These are phyloP conservation scores for Phoenix dactylifera DNA, from an alignment of 176 grass and related monocot species.

Conservation along the genomic window DNA sequence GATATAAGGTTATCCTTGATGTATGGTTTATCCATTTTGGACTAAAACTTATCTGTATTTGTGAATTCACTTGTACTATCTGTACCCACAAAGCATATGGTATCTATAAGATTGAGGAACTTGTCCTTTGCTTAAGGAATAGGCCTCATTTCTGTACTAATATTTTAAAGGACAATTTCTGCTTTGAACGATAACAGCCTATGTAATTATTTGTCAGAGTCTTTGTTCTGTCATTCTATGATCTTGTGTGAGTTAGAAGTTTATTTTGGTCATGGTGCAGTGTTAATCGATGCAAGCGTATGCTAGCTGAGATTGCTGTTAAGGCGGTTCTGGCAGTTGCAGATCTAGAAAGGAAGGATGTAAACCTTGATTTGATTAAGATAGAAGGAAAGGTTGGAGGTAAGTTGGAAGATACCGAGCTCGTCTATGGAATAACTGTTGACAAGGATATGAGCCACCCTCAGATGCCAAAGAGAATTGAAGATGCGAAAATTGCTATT, in stretches of 20 bases:
- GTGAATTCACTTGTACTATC: no score
- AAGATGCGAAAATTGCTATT: slow-evolving; percentile 90
- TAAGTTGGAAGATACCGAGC: slow-evolving; percentile 88
- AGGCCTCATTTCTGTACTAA: no score
- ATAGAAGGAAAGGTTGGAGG: slow-evolving; percentile 95
- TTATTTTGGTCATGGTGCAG: slow-evolving; percentile 29
- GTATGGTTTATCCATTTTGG: no score
- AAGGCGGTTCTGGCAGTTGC: slow-evolving; percentile 94
- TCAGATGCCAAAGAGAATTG: slow-evolving; percentile 97
- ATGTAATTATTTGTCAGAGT: no score
- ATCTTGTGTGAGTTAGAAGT: slow-evolving; percentile 1
- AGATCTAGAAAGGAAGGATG: slow-evolving; percentile 95
- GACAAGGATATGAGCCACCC: slow-evolving; percentile 99
- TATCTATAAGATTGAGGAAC: no score
- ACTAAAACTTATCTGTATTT: no score
- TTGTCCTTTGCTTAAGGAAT: no score
- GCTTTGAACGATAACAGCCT: no score
- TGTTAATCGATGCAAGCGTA: slow-evolving; percentile 72
- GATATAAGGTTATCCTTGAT: no score
- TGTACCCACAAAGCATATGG: no score
- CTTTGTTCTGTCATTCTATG: no score
- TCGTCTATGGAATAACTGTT: slow-evolving; percentile 82
- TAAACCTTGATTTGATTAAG: slow-evolving; percentile 94
- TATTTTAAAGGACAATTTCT: no score
- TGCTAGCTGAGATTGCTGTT: slow-evolving; percentile 72